Evolutionary conservation across 1,139 yeast genomes (phyloP).

Genomic region (Debaryomycetaceae sp.): DNA sequence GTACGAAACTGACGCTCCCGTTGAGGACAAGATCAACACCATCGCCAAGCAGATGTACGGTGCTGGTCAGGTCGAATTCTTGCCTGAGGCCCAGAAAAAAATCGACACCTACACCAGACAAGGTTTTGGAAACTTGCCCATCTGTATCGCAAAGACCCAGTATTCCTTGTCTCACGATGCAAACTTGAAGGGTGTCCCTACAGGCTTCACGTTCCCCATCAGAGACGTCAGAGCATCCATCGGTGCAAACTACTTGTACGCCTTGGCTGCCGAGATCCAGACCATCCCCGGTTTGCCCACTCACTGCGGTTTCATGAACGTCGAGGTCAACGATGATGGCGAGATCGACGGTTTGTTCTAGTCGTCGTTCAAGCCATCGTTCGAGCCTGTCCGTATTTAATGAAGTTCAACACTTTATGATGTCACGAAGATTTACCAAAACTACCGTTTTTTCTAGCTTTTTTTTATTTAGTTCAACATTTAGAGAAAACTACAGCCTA

Average conservation of each 20-base stretch:
- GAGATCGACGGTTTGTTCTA: conserved; percentile 93
- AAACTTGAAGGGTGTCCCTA: conserved; percentile 88
- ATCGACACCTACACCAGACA: conserved; percentile 81
- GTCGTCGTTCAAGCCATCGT: conserved; percentile 9
- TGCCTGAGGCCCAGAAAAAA: conserved; percentile 81
- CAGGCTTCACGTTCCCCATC: conserved; percentile 91
- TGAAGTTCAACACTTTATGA: conserved; percentile 22
- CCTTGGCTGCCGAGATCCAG: conserved; percentile 95
- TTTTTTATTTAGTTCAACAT: conserved; percentile 1
- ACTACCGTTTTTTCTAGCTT: neutral
- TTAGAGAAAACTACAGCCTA: neutral
- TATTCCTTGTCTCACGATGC: conserved; percentile 96
- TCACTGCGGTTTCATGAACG: conserved; percentile 95
- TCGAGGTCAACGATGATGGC: conserved; percentile 89
- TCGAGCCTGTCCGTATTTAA: conserved; percentile 2
- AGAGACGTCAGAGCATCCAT: conserved; percentile 91
- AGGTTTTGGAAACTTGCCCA: conserved; percentile 90
- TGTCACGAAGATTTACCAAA: conserved; percentile 8
- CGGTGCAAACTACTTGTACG: conserved; percentile 96
- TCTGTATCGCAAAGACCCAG: conserved; percentile 97
- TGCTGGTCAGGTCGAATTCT: conserved; percentile 83
- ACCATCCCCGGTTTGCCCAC: conserved; percentile 98
- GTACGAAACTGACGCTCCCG: conserved; percentile 67
- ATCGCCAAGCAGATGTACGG: conserved; percentile 95
- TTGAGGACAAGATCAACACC: conserved; percentile 77